These are phyloP conservation scores for Malus hybrid DNA, from an alignment of 331 rosid genomes.

Conservation along the genomic window DNA sequence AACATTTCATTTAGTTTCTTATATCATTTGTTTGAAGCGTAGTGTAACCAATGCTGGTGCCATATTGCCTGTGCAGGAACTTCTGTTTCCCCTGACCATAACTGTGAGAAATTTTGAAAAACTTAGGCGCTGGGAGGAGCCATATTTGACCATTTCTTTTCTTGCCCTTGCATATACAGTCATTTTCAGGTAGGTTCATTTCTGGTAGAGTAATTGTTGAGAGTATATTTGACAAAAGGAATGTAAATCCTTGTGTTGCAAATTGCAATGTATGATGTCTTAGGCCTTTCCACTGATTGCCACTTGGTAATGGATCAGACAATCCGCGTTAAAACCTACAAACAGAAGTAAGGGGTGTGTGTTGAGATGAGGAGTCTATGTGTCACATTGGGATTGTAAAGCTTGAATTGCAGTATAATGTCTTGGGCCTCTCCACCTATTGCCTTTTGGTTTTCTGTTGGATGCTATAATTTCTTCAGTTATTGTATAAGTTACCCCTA, in stretches of 20 bases:
- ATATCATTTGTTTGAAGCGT: constrained; percentile 2
- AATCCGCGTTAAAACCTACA: too few species aligned
- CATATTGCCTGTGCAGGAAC: constrained; percentile 59
- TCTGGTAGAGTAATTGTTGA: constrained; percentile 19
- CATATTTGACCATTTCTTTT: constrained; percentile 69
- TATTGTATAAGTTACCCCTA: not conserved
- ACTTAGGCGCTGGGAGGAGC: constrained; percentile 93
- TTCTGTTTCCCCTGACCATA: constrained; percentile 56
- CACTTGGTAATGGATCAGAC: not conserved
- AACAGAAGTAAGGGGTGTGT: not conserved
- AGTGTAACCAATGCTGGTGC: not conserved
- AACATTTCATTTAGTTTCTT: constrained; percentile 3
- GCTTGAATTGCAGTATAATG: not conserved
- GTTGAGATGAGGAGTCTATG: not conserved
- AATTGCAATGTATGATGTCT: not conserved
- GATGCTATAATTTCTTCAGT: not conserved
- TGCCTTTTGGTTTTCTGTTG: not conserved
- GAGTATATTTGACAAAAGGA: not conserved
- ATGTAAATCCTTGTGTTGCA: not conserved
- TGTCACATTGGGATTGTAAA: not conserved
- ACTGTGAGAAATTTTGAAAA: constrained; percentile 51
- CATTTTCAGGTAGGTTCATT: constrained; percentile 57
- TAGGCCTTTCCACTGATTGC: not conserved
- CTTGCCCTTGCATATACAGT: constrained; percentile 56
- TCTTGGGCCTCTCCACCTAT: not conserved